Base-by-base conservation (phyloP, 2,329 filamentous ascomycete species). In the Ophiostoma ulmi region DNA sequence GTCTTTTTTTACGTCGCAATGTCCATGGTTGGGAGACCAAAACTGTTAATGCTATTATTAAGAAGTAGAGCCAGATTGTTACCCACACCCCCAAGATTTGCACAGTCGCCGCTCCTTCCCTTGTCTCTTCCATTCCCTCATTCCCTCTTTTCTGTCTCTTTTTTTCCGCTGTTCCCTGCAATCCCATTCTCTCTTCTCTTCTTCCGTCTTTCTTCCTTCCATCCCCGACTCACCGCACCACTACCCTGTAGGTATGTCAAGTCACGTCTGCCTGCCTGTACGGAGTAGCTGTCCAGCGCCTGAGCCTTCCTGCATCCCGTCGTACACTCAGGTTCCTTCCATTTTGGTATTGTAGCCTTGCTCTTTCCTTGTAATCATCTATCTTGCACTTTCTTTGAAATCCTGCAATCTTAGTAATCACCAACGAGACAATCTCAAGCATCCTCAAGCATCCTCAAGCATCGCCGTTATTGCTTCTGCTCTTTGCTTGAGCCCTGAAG, bases 1-100 rank as follows among this genome's bases (percentile, higher is more conserved):
- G n/a, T n/a, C n/a, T n/a, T 11, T 14, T 14, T 4, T 44, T 44
- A 44, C 44, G 11, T 17, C 13, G 13, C 11, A 48, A 48, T 26
- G n/a, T 55, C 13, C 22, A 17, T 17, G 13, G n/a, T 11, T 7
- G 10, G 39, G 22, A 58, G n/a, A 7, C 20, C 52, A 26, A 5
- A 58, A 26, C 52, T 31, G n/a, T 26, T 14, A 26, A 26, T 58
- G 52, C 52, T 26, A 58, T 31, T 58, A 26, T 26, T 26, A 26
- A 58, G 52, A 41, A 41, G 39, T 2, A 41, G 39, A 48, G 38
- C 38, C n/a, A 6, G 13, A 8, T 1, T 55, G n/a, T 41, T 55
- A 55, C 48, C 44, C n/a, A 55, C n/a, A 22, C n/a, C 52, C 39
- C 52, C 52, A 58, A 58, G 52, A 58, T 26, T 22, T 58, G 52